Percentiles rank a stretch among this genome's conserved stretches.
Conservation (phyloP, 306 rosid genomes). For the Rubus parviflorus region DNA sequence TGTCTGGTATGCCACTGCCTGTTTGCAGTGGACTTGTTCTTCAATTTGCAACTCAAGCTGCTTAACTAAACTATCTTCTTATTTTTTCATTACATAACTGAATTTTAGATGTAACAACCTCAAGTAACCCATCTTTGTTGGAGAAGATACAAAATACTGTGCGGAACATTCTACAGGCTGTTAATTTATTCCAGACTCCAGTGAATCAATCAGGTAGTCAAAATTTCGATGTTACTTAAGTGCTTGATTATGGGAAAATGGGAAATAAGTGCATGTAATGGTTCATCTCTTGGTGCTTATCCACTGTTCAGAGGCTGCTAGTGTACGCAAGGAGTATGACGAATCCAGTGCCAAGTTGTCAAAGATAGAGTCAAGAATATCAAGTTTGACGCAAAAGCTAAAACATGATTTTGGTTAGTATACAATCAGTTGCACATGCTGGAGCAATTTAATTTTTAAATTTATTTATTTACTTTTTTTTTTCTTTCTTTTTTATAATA, state of each 20-base stretch:
- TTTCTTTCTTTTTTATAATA: background rate
- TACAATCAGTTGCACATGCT: slow-evolving; percentile 21
- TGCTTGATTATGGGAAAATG: slow-evolving; percentile 7
- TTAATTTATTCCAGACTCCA: slow-evolving; percentile 84
- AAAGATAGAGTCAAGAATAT: slow-evolving; percentile 80
- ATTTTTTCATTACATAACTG: background rate
- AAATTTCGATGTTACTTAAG: slow-evolving; percentile 14
- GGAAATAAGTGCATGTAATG: slow-evolving; percentile 14
- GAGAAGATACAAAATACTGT: slow-evolving; percentile 80
- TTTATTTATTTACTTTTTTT: slow-evolving; percentile 6
- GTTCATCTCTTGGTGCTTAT: slow-evolving; percentile 31
- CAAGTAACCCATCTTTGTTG: slow-evolving; percentile 80
- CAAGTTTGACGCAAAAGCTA: slow-evolving; percentile 78
- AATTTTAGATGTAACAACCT: slow-evolving; percentile 46
- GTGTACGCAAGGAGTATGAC: slow-evolving; percentile 83
- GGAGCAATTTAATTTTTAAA: background rate
- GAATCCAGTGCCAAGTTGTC: slow-evolving; percentile 86
- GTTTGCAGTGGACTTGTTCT: slow-evolving; percentile 23
- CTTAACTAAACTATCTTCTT: background rate
- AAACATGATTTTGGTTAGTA: slow-evolving; percentile 89
- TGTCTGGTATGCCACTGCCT: slow-evolving; percentile 59
- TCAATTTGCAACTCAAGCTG: slow-evolving; percentile 6
- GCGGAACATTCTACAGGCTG: slow-evolving; percentile 57
- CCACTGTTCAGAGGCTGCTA: slow-evolving; percentile 73
- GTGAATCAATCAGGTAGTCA: slow-evolving; percentile 82